phyloP scores from a whole-genome alignment of 2,329 filamentous ascomycete species.

The Beauveria rudraprayagi region DNA sequence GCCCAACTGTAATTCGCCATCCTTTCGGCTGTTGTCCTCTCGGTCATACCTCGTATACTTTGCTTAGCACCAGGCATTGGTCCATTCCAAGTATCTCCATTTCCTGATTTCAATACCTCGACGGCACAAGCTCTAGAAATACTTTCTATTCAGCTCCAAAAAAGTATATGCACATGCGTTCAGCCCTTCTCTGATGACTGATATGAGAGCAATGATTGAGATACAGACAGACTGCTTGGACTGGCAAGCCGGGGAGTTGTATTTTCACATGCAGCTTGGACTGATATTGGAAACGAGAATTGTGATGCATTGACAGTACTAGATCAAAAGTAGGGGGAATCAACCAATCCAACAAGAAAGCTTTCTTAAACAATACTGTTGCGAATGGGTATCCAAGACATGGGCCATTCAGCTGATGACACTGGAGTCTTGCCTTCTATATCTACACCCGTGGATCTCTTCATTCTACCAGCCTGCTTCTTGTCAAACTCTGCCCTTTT shows the following conservation, averaged over 20 bases:
- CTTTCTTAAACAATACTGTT: neutral
- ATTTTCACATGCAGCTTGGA: neutral
- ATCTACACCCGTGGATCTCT: neutral
- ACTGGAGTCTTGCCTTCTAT: neutral
- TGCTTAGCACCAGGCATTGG: too few species aligned
- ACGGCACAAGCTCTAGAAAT: too few species aligned
- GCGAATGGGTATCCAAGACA: conserved; percentile 5
- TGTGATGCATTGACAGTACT: neutral
- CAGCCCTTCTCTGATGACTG: neutral
- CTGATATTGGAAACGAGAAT: neutral
- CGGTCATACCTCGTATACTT: too few species aligned
- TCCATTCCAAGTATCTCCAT: too few species aligned
- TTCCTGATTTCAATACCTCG: too few species aligned
- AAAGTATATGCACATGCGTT: neutral
- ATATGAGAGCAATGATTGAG: too few species aligned
- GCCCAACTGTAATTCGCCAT: too few species aligned
- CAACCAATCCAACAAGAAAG: neutral
- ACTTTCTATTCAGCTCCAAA: neutral
- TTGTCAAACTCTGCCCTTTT: neutral
- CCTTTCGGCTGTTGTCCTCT: too few species aligned
- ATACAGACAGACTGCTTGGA: too few species aligned
- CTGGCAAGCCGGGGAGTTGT: too few species aligned
- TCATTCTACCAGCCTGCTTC: neutral
- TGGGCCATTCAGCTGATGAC: neutral
- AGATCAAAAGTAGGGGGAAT: neutral